phyloP scores from a whole-genome alignment of 352 stramenopile species.

The Aphanomyces invadans region DNA sequence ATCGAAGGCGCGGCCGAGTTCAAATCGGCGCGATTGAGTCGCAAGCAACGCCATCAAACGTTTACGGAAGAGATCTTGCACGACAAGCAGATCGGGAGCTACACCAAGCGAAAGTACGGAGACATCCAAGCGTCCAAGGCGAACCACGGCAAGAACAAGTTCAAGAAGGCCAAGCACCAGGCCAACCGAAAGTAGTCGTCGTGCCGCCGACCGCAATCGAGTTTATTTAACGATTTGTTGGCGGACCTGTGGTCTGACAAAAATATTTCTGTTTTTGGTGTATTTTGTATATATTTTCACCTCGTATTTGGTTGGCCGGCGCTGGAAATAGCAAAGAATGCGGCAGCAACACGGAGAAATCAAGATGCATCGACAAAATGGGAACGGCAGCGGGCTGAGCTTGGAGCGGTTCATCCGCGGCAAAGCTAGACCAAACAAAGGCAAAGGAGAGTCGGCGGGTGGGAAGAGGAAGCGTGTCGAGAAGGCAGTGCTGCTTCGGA shows the following conservation, averaged over 20 bases:
- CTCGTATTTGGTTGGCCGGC: neutral
- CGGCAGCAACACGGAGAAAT: neutral
- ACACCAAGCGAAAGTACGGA: slow-evolving; percentile 77
- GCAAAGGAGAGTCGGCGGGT: slow-evolving; percentile 52
- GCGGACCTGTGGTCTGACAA: too few species aligned
- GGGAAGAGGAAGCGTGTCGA: slow-evolving; percentile 76
- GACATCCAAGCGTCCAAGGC: slow-evolving; percentile 57
- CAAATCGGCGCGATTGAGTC: slow-evolving; percentile 83
- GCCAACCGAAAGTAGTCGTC: slow-evolving; percentile 16
- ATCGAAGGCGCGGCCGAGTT: slow-evolving; percentile 89
- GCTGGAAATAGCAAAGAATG: neutral
- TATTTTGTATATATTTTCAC: too few species aligned
- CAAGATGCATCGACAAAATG: neutral
- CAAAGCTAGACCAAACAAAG: slow-evolving; percentile 72
- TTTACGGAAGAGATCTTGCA: slow-evolving; percentile 94
- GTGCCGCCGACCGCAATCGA: too few species aligned
- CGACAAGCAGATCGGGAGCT: slow-evolving; percentile 69
- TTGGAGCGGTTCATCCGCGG: slow-evolving; percentile 82
- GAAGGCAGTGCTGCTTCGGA: slow-evolving; percentile 65
- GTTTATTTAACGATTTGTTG: neutral
- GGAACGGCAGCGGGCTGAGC: slow-evolving; percentile 59
- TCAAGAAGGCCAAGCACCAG: slow-evolving; percentile 25
- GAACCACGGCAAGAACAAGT: slow-evolving; percentile 42
- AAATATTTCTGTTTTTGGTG: too few species aligned
- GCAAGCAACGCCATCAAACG: slow-evolving; percentile 87